Evolutionary conservation across 352 stramenopile species (phyloP), one percentile per base, ranked within the genome.

Genomic region (Phytophthora ohioensis): DNA sequence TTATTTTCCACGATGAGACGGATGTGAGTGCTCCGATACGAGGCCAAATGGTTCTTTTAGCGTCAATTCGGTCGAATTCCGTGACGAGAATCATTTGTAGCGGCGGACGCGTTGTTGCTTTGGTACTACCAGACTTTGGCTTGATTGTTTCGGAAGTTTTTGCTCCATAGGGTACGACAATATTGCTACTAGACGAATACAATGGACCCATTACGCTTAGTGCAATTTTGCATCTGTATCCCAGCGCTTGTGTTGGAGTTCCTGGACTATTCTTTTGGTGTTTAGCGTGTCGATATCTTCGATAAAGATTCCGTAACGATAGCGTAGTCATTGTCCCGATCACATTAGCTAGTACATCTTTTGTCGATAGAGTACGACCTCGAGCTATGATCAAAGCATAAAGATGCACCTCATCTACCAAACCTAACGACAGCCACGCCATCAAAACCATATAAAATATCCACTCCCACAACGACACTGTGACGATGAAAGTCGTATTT

Each of bases 261-360:
- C 53, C 62, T 35, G 65, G 54, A 11, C 58, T 64, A 36, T 69
- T 62, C n/a, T 68, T 68, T 31, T 76, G 69, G 1, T 57, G 64
- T 12, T 69, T 64, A 2, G 69, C 66, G 2, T 66, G 48, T 27
- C 42, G 39, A 12, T 73, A 3, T 3, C 69, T 32, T 3, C 69
- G 64, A 34, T 76, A 76, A 57, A 66, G 73, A 0, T 57, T 76
- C 1, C 69, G 63, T 4, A 67, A 17, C 69, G 69, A 73, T 9
- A 76, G 45, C 2, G 69, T 76, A 1, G 64, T 64, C 57, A 76
- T 65, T 0, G 69, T 76, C 1, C 69, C 69, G 21, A 73, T 69
- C 1, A 57, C 69, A 9, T 76, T 76, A 10, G 73, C 57, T n/a
- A 76, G 39, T 0, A 76, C 57, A 21, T 76, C 69, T 45, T 76